These are phyloP conservation scores for Kluyveromyces lactis DNA, from an alignment of 805 yeast genomes.

Conservation along the genomic window DNA sequence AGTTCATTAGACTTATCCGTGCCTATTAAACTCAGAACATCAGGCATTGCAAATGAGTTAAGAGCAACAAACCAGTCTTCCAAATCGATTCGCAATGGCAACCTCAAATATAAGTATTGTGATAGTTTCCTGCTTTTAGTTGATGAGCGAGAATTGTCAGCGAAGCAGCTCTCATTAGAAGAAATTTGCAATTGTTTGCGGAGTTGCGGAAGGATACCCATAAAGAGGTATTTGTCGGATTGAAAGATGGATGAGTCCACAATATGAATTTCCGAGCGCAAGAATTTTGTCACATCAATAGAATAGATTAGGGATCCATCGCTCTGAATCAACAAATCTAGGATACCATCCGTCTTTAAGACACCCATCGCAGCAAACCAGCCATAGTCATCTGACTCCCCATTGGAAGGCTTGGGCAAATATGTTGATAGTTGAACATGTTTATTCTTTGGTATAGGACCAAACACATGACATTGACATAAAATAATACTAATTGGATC, in stretches of 20 bases:
- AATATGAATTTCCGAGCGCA: conserved; percentile 54
- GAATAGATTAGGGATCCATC: conserved; percentile 58
- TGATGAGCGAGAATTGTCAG: conserved; percentile 7
- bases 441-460: conserved; percentile 40
- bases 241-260: conserved; percentile 56
- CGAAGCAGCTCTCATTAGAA: conserved; percentile 6
- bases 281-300: conserved; percentile 43
- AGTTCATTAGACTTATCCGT: conserved; percentile 31
- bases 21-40: conserved; percentile 26
- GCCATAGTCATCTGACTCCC: conserved; percentile 35
- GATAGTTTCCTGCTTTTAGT: conserved; percentile 21
- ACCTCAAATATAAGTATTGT: conserved; percentile 38
- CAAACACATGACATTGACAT: conserved; percentile 58
- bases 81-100: conserved; percentile 58
- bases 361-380: conserved; percentile 74
- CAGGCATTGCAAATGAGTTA: conserved; percentile 53
- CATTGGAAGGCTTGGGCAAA: conserved; percentile 4
- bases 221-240: conserved; percentile 47
- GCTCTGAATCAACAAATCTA: conserved; percentile 51
- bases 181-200: conserved; percentile 29
- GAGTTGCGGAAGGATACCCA: conserved; percentile 49
- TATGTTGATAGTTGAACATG: conserved; percentile 7
- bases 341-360: conserved; percentile 51
- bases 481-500: conserved; percentile 37
- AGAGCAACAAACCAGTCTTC: conserved; percentile 74